Base-by-base conservation (phyloP, 2,329 filamentous ascomycete genomes). In the Aspergillus sp. region DNA sequence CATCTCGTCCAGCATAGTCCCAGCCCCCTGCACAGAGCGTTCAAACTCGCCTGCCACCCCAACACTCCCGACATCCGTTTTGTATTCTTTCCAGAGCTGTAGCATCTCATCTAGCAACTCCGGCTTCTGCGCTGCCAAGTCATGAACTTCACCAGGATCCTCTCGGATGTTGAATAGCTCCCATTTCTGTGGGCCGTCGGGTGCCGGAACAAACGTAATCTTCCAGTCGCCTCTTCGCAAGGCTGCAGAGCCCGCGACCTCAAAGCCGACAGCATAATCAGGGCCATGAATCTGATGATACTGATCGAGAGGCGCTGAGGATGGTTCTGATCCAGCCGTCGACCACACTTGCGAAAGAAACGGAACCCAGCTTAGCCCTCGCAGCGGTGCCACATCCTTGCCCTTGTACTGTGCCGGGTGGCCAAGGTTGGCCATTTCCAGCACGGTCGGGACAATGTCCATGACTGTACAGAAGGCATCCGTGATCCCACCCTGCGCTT, bases 211-310 rank as follows among this genome's bases (percentile, higher is more conserved):
- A 68, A 83, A 86, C 46, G 85, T 80, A 5, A 84, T 84, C 69
- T 86, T 87, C 80, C 81, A 87, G 65, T 84, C 79, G 9, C 82
- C 83, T 56, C 81, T 82, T 43, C 84, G 83, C 25, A 86, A 79
- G 0, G 85, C 85, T 4, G 80, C 81, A 2, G 81, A 79, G 0
- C 83, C 82, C 65, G 81, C 85, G 0, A 81, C 82, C 64, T 87
- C 84, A 83, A 84, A 87, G 25, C 84, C 85, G 53, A 80, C 77
- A 60, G 85, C 80, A 64, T 83, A 82, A 60, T 85, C 81, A 38
- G 80, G 71, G 1, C 78, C 78, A 67, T 87, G 83, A 45, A 86
- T 80, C 2, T 76, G 71, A 3, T 73, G 63, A 0, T 71, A 56
- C 0, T 68, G 54, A 0, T 76, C 80, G 34, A 13, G 4, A 13